Conservation (phyloP, 2,329 filamentous ascomycete genomes). For the Exophiala sp. region DNA sequence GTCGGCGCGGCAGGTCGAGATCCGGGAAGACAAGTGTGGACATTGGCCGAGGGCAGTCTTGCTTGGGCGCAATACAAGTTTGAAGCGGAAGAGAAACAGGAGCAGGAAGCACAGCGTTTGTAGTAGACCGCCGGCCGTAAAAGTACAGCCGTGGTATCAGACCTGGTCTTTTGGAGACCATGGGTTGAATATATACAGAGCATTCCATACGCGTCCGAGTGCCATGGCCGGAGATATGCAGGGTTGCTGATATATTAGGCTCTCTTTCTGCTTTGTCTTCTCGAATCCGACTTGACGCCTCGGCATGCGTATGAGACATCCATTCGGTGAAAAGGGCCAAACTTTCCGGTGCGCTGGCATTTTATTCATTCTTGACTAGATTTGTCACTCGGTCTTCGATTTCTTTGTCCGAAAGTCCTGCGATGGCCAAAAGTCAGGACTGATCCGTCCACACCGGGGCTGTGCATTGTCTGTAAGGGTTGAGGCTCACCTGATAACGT, state of each 20-base stretch:
- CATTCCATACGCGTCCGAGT: too few relatives aligned
- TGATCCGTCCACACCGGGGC: not conserved
- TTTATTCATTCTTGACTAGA: constrained; percentile 50
- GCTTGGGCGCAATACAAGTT: constrained; percentile 53
- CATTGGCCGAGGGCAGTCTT: constrained; percentile 46
- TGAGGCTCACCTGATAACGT: constrained; percentile 51
- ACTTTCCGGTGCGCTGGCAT: constrained; percentile 18
- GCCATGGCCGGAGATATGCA: too few relatives aligned
- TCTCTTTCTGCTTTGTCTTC: too few relatives aligned
- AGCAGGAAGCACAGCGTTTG: not conserved
- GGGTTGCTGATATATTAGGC: too few relatives aligned
- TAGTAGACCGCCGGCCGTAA: too few relatives aligned
- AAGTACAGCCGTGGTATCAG: too few relatives aligned
- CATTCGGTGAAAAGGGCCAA: not conserved
- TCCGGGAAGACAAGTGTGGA: constrained; percentile 44
- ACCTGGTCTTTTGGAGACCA: too few relatives aligned
- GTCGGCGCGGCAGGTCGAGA: constrained; percentile 51
- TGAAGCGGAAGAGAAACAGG: constrained; percentile 31
- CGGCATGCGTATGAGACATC: not conserved
- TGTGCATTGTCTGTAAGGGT: not conserved
- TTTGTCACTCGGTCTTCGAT: constrained; percentile 63
- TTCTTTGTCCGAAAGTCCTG: constrained; percentile 62
- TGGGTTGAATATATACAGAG: too few relatives aligned
- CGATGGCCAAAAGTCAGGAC: constrained; percentile 19
- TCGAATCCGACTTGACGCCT: too few relatives aligned